phyloP scores from a whole-genome alignment of 371 early-diverging fungal genomes.

The Syncephalis fuscata region DNA sequence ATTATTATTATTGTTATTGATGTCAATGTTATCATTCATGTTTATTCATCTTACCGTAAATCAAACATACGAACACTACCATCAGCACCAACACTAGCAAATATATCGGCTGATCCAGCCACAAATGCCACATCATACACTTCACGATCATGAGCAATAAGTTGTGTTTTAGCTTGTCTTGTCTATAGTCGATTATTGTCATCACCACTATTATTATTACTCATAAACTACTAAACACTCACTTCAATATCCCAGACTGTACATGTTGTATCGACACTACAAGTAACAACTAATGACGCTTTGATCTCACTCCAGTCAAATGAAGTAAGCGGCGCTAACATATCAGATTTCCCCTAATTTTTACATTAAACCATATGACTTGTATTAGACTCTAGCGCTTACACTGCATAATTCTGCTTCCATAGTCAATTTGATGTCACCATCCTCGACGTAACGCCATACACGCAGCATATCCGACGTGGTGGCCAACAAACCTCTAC shows the following conservation, averaged over 20 bases:
- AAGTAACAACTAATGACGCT: conserved; percentile 68
- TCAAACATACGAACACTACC: conserved; percentile 96
- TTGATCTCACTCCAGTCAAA: conserved; percentile 93
- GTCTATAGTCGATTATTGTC: conserved; percentile 20
- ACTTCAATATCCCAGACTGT: conserved; percentile 91
- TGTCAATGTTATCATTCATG: too few relatives aligned
- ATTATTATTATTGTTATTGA: not conserved
- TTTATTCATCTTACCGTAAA: conserved; percentile 32
- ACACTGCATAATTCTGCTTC: conserved; percentile 15
- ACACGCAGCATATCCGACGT: conserved; percentile 74
- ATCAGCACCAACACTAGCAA: conserved; percentile 93
- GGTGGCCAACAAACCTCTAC: conserved; percentile 66
- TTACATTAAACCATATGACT: too few relatives aligned
- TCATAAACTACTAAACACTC: conserved; percentile 1
- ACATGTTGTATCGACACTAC: conserved; percentile 93
- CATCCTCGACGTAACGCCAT: conserved; percentile 64
- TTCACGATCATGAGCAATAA: conserved; percentile 95
- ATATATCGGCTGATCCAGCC: conserved; percentile 65
- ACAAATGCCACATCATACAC: conserved; percentile 93
- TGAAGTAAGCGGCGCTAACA: conserved; percentile 71
- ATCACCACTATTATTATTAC: conserved; percentile 3
- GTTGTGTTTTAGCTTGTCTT: conserved; percentile 85
- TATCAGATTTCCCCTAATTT: not conserved
- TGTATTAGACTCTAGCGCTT: too few relatives aligned
- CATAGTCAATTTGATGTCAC: conserved; percentile 5